Conservation (phyloP, 164 flowering plant species). For the Houttuynia cordata region DNA sequence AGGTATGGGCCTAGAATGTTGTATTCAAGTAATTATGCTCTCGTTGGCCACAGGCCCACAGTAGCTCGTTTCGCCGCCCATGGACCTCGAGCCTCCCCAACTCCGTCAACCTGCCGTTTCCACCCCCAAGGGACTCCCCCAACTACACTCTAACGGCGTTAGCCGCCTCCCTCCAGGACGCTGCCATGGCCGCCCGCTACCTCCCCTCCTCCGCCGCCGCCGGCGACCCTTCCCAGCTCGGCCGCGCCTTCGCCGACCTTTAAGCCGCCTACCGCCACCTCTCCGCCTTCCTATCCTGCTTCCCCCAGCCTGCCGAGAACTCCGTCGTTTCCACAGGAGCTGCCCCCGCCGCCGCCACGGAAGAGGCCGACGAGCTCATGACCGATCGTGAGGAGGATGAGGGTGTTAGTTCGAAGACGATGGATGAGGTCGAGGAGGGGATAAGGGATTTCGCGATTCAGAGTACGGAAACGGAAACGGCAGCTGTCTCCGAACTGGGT, state of each 20-base stretch:
- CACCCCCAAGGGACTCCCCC: not conserved
- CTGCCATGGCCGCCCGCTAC: not conserved
- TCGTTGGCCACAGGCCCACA: no score
- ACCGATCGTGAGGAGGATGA: not conserved
- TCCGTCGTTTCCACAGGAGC: not conserved
- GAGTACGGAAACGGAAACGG: slow-evolving; percentile 1
- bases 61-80: no score
- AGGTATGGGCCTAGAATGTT: no score
- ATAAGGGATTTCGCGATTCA: not conserved
- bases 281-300: not conserved
- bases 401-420: not conserved
- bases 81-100: not conserved
- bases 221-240: slow-evolving; percentile 1
- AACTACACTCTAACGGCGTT: not conserved
- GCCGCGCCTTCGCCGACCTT: not conserved
- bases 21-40: no score
- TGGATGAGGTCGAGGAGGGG: slow-evolving; percentile 1
- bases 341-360: no score
- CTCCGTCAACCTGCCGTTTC: not conserved
- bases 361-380: not conserved
- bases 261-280: not conserved
- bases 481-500: not conserved
- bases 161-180: not conserved
- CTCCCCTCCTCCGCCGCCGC: not conserved
- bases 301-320: not conserved